Evolutionary conservation across 164 flowering plant species (phyloP).

Genomic region (Nymphaea colorata): DNA sequence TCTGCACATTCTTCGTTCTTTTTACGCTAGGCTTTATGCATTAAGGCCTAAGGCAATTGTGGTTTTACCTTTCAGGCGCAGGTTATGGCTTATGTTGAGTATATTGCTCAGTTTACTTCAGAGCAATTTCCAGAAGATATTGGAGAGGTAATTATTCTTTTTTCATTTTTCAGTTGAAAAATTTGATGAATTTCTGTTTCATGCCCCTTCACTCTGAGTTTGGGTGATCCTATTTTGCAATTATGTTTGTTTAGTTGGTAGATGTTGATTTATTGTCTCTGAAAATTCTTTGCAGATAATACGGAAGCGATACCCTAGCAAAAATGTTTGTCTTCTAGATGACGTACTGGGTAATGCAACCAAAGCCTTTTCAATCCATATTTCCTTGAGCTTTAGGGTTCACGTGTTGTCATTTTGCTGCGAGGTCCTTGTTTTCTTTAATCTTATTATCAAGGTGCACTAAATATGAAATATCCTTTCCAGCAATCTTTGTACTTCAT

Average conservation of each 20-base stretch:
- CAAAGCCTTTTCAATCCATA: neutral
- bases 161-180: neutral
- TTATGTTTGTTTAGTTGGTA: neutral
- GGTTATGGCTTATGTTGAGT: conserved; percentile 83
- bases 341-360: conserved; percentile 71
- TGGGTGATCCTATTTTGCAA: neutral
- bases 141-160: conserved; percentile 54
- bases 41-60: neutral
- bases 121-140: conserved; percentile 87
- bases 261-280: neutral
- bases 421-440: neutral
- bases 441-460: neutral
- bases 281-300: conserved; percentile 44
- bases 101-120: conserved; percentile 84
- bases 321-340: conserved; percentile 67
- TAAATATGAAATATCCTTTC: conserved; percentile 4
- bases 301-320: conserved; percentile 66
- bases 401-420: neutral
- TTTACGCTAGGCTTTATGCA: neutral
- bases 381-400: neutral
- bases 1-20: neutral
- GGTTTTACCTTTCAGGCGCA: conserved; percentile 41
- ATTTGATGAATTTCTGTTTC: neutral
- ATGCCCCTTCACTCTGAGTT: too few relatives aligned
- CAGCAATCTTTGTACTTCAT: conserved; percentile 97